Evolutionary conservation across 2,329 filamentous ascomycete species (phyloP).

Genomic region (Colletotrichum truncatum): DNA sequence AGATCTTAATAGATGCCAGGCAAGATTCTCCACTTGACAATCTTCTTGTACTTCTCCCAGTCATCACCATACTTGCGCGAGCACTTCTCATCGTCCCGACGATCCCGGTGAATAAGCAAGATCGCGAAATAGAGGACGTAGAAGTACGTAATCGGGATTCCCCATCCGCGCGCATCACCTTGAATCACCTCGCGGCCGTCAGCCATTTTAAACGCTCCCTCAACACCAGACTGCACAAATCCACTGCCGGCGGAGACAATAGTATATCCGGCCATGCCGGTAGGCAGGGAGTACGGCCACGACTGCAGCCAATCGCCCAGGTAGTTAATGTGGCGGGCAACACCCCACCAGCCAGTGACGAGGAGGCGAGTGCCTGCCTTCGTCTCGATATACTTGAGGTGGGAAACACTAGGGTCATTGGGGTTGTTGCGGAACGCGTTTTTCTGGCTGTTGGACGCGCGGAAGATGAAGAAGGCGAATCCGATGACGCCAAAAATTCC

Average conservation of each 20-base stretch:
- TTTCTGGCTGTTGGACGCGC: constrained; percentile 93
- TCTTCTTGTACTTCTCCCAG: constrained; percentile 88
- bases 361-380: constrained; percentile 83
- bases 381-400: constrained; percentile 89
- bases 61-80: constrained; percentile 89
- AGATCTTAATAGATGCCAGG: constrained; percentile 80
- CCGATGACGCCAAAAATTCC: constrained; percentile 74
- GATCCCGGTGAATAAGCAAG: constrained; percentile 85
- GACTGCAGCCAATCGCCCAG: constrained; percentile 94
- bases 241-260: constrained; percentile 66
- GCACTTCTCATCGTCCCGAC: constrained; percentile 92
- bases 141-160: constrained; percentile 91
- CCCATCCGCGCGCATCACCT: constrained; percentile 81
- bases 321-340: constrained; percentile 94
- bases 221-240: constrained; percentile 54
- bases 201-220: constrained; percentile 63
- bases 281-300: constrained; percentile 90
- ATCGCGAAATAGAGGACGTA: constrained; percentile 93
- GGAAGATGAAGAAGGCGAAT: constrained; percentile 90
- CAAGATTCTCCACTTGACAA: constrained; percentile 83
- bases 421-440: constrained; percentile 92
- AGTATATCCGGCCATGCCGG: constrained; percentile 83
- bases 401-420: constrained; percentile 77
- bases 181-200: constrained; percentile 74
- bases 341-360: constrained; percentile 92